Base-by-base conservation (phyloP, 2,329 filamentous ascomycete genomes). In the Colletotrichum camelliae region DNA sequence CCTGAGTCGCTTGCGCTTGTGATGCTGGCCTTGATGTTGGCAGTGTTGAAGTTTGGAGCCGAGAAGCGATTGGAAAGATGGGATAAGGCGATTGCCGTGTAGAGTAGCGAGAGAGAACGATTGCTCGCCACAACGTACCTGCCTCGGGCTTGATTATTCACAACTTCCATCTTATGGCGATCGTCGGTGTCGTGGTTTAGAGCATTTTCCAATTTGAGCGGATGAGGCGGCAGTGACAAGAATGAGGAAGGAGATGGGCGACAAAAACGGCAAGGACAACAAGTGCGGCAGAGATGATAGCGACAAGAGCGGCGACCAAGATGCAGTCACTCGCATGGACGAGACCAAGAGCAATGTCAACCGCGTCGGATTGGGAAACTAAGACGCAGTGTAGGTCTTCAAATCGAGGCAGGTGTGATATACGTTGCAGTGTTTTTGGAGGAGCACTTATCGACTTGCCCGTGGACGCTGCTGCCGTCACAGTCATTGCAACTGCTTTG, bases 51-150 rank as follows among this genome's bases (percentile, higher is more conserved):
- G n/a, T 21, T 13, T 13, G n/a, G 6, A 0, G 10, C 0, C 6
- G n/a, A 52, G 12, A 52, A 4, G 43, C 43, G 21, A 7, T 21
- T 52, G 43, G 16, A 21, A 48, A 4, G 2, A n/a, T 13, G 0
- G 3, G 3, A 21, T 52, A 3, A 7, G 43, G 12, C 4, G 0
- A 52, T 13, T 21, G 43, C 10, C 12, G n/a, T 4, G 10, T 0
- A 24, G 12, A 33, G 31, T 1, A 10, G 10, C 10, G n/a, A 0
- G 0, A 21, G 0, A 12, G 13, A 21, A n/a, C 8, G 43, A 24
- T 21, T 13, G 6, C 2, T 4, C 43, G 10, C 43, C n/a, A 21
- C 5, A 48, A 0, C n/a, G 0, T n/a, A 24, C n/a, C 12, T 21
- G 10, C 43, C 7, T 21, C n/a, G 10, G 43, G 43, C 3, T 52